Percentiles rank a stretch among this genome's conserved stretches.
phyloP scores from a whole-genome alignment of 164 flowering plant species.

The Tinospora cordifolia region DNA sequence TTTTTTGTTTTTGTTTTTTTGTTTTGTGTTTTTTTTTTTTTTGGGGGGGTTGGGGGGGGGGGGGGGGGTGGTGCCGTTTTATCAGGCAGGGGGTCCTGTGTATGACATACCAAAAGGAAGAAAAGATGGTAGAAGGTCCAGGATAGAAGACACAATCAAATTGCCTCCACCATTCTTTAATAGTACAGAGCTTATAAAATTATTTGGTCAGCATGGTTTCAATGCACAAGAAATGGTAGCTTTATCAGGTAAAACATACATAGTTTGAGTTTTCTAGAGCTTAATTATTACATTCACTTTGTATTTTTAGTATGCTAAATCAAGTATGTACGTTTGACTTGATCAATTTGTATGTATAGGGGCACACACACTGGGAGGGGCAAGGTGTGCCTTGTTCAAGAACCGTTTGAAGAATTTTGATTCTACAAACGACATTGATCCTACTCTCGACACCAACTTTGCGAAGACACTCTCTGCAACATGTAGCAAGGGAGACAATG shows the following conservation, averaged over 20 bases:
- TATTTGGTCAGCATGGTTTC: conserved; percentile 61
- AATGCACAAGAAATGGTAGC: conserved; percentile 70
- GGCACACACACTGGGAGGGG: conserved; percentile 85
- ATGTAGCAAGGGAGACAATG: conserved; percentile 57
- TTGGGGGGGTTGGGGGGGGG: no score
- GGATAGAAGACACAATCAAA: conserved; percentile 63
- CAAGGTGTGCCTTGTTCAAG: conserved; percentile 85
- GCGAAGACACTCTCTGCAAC: conserved; percentile 43
- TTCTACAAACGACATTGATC: conserved; percentile 41
- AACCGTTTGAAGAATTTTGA: conserved; percentile 41
- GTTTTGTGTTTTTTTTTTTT: no score
- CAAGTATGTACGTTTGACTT: not conserved
- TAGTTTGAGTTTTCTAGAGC: not conserved
- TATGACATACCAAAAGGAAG: conserved; percentile 79
- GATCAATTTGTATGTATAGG: conserved; percentile 18
- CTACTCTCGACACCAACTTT: conserved; percentile 36
- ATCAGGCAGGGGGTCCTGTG: conserved; percentile 19
- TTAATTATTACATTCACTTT: no score
- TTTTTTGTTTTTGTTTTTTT: no score
- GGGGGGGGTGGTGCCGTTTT: no score
- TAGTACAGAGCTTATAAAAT: conserved; percentile 44
- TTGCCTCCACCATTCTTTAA: conserved; percentile 63
- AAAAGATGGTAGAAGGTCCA: conserved; percentile 76
- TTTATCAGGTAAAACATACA: conserved; percentile 60
- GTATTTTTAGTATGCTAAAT: not conserved